A percentile compares a stretch with the other conserved stretches of the same genome.
Evolutionary conservation across 305 asterid species (phyloP).

Genomic region (Caryopteris hybrid): DNA sequence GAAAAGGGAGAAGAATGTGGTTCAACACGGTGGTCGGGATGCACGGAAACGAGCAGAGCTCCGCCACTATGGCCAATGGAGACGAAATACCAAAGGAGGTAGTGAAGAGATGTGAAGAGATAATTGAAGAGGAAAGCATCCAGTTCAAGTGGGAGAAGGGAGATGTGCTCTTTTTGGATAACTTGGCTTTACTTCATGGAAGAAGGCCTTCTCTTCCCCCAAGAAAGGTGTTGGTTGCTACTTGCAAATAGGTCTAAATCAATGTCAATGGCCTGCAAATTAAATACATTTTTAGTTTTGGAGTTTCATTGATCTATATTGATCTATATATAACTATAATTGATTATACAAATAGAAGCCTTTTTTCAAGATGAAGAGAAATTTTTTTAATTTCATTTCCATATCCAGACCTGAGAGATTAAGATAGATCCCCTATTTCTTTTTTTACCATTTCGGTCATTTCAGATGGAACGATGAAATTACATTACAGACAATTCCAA

Average conservation of each 20-base stretch:
- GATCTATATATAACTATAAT: too few species aligned
- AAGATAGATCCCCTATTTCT: too few species aligned
- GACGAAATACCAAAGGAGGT: slow-evolving; percentile 44
- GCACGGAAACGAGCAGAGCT: slow-evolving; percentile 67
- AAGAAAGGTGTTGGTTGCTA: slow-evolving; percentile 67
- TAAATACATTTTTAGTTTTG: too few species aligned
- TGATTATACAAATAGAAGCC: too few species aligned
- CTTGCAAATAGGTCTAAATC: slow-evolving; percentile 37
- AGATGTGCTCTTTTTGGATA: slow-evolving; percentile 66
- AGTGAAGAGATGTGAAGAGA: slow-evolving; percentile 64
- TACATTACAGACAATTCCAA: too few species aligned
- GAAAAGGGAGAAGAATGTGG: slow-evolving; percentile 79
- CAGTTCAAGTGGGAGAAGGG: slow-evolving; percentile 80
- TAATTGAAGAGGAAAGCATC: slow-evolving; percentile 81
- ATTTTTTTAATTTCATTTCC: too few species aligned
- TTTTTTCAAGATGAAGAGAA: too few species aligned
- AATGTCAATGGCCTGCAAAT: too few species aligned
- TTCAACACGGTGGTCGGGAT: slow-evolving; percentile 73
- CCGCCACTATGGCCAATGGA: slow-evolving; percentile 65
- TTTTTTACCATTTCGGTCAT: too few species aligned
- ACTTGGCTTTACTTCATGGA: slow-evolving; percentile 64
- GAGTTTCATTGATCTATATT: too few species aligned
- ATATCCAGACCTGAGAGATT: too few species aligned
- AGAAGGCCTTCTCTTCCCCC: slow-evolving; percentile 77
- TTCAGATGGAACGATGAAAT: too few species aligned